These are phyloP conservation scores for Naganishia onofrii DNA, from an alignment of 768 basidiomycete species.

Conservation along the genomic window DNA sequence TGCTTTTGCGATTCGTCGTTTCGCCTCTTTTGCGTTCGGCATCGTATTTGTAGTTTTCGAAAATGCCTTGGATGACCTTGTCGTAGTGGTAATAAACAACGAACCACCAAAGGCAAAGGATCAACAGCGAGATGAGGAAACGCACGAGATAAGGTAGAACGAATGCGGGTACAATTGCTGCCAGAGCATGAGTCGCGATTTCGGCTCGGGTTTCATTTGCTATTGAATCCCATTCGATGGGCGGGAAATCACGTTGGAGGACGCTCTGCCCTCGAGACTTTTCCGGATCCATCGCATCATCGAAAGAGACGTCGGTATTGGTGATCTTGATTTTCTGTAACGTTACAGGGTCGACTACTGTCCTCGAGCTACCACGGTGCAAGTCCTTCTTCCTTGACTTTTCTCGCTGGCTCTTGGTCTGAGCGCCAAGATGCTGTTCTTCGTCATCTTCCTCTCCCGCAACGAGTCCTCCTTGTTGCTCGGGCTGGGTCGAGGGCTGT, in stretches of 20 bases:
- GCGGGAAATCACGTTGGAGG: conserved; percentile 22
- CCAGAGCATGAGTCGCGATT: background rate
- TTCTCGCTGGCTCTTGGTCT: background rate
- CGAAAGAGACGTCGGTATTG: conserved; percentile 28
- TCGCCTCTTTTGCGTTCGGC: conserved; percentile 27
- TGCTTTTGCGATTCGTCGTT: background rate
- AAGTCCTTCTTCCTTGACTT: conserved; percentile 21
- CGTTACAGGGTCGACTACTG: conserved; percentile 26
- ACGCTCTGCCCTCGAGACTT: conserved; percentile 17
- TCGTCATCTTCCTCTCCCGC: conserved; percentile 7
- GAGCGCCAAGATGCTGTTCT: conserved; percentile 12
- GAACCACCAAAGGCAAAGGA: conserved; percentile 20
- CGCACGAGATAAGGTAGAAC: conserved; percentile 9
- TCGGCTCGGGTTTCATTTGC: conserved; percentile 9
- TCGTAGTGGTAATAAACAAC: conserved; percentile 23
- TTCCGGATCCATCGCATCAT: conserved; percentile 19
- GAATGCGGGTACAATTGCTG: conserved; percentile 24
- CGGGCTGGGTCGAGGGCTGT: no score
- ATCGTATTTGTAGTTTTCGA: conserved; percentile 25
- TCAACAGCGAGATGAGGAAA: conserved; percentile 6
- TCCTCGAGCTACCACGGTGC: conserved; percentile 23
- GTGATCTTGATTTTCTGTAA: conserved; percentile 17
- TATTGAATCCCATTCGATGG: conserved; percentile 27
- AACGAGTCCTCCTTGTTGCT: background rate
- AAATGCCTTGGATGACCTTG: conserved; percentile 5